A percentile compares a stretch with the other conserved stretches of the same genome.
These are phyloP conservation scores for Teunomyces funiuensis DNA, from an alignment of 805 yeast species.

Conservation along the genomic window DNA sequence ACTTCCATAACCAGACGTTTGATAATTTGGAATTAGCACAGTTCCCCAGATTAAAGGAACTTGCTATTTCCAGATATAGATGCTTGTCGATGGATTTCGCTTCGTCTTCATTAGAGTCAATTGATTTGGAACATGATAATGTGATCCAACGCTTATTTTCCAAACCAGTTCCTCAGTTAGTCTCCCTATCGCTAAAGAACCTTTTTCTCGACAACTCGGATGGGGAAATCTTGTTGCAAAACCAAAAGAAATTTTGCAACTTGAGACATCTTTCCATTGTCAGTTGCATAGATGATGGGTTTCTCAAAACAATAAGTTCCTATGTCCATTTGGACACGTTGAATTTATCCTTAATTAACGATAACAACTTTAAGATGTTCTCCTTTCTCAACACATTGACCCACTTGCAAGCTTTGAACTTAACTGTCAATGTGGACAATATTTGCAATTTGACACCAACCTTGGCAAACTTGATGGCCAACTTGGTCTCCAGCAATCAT, in stretches of 20 bases:
- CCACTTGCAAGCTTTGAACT: neutral
- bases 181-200: neutral
- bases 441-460: neutral
- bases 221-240: neutral
- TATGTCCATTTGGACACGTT: neutral
- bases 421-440: neutral
- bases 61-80: neutral
- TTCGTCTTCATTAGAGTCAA: neutral
- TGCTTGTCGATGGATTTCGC: neutral
- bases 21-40: neutral
- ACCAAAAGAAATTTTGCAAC: neutral
- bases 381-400: neutral
- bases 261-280: neutral
- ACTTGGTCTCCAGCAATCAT: neutral
- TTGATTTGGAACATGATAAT: conserved; percentile 1
- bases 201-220: neutral
- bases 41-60: neutral
- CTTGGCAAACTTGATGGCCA: neutral
- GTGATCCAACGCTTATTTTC: neutral
- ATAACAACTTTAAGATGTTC: conserved; percentile 1
- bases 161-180: neutral
- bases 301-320: neutral
- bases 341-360: neutral
- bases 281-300: conserved; percentile 1
- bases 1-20: neutral